Base-by-base conservation (phyloP, 75 land plant species). In the Picea glauca region DNA sequence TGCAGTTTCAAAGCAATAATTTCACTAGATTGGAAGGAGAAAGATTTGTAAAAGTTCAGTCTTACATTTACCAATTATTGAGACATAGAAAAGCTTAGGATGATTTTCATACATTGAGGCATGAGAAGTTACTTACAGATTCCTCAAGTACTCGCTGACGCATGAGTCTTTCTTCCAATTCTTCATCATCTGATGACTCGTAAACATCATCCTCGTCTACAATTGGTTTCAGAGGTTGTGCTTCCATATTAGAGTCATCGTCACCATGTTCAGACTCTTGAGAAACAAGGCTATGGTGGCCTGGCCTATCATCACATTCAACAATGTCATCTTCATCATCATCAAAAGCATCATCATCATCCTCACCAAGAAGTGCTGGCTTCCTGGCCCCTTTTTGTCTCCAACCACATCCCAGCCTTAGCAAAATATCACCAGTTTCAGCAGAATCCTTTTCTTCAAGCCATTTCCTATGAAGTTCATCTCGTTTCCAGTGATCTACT, bases 401-500 rank as follows among this genome's bases (percentile, higher is more conserved):
- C 38, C 38, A 35, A 30, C 88, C 83, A 78, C 83, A 84, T 77
- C 87, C 87, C 17, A 92, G 58, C 63, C 88, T 90, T 85, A 86
- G 87, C 65, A 92, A 74, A 58, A 96, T 77, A 76, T 89, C 90
- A 60, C 88, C 90, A 43, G 94, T 94, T 62, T 74, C 87, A 78
- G 82, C 93, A 63, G 85, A 87, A 86, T 97, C 99, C 76, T 97
- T 98, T 78, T 91, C 89, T 76, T 92, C 87, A 73, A 97, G 91
- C 95, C 93, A 94, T 82, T 92, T 88, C 63, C 91, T 87, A 83
- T 97, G 99, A 67, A 94, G 89, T 65, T 91, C 90, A 80, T 85
- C 86, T 58, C 99, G 90, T 56, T 46, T 93, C 33, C 84, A 85
- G 65, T 72, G 67, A 50, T 92, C 93, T 77, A 58, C 60, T 62